phyloP scores from a whole-genome alignment of 176 grass and related monocot species.

The Rhynchospora breviuscula region DNA sequence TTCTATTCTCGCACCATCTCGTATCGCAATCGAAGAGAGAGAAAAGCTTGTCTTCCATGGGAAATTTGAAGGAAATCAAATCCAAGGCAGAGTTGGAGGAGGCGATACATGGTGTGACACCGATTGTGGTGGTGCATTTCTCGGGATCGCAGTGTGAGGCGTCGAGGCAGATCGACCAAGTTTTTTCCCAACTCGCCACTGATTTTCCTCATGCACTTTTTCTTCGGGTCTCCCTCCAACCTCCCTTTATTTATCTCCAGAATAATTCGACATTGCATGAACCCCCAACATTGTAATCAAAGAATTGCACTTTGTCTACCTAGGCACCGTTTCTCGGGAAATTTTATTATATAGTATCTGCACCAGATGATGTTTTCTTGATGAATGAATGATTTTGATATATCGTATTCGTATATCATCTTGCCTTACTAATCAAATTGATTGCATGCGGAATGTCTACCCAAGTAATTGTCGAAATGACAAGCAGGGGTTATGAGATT shows the following conservation, averaged over 20 bases:
- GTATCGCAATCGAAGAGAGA: background rate
- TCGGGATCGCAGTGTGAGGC: constrained; percentile 11
- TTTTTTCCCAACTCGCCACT: constrained; percentile 34
- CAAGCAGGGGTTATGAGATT: no score
- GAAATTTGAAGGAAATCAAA: constrained; percentile 28
- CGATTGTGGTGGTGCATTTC: constrained; percentile 21
- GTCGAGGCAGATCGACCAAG: constrained; percentile 38
- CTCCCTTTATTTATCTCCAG: background rate
- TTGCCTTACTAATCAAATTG: background rate
- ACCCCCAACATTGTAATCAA: background rate
- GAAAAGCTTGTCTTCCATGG: background rate
- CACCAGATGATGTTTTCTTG: background rate
- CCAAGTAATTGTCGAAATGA: background rate
- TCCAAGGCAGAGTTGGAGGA: constrained; percentile 30
- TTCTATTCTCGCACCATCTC: background rate
- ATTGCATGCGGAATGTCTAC: background rate
- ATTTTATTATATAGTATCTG: background rate
- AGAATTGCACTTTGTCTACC: background rate
- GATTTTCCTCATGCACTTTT: constrained; percentile 38
- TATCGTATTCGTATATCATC: background rate
- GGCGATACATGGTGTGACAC: background rate
- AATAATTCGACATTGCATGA: background rate
- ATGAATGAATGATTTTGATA: background rate
- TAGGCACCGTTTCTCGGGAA: background rate
- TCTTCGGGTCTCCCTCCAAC: constrained; percentile 23